These are phyloP conservation scores for Oryza meyeriana DNA, from an alignment of 176 grass and related monocot species.

Conservation along the genomic window DNA sequence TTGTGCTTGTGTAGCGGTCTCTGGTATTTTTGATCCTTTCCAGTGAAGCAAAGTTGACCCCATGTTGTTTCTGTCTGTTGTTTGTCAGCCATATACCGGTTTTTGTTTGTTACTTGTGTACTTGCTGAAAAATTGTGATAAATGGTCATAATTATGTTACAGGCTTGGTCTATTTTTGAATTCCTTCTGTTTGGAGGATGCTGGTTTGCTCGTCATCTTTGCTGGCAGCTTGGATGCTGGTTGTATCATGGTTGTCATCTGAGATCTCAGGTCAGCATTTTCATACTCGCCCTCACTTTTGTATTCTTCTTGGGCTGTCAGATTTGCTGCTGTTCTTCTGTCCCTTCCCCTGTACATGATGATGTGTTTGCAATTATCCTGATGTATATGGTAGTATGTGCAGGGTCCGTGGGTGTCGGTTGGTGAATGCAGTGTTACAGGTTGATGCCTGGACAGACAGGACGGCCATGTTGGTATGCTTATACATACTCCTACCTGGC, in stretches of 20 bases:
- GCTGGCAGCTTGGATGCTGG: not conserved
- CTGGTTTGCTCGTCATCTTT: not conserved
- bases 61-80: not conserved
- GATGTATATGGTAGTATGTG: not conserved
- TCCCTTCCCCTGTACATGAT: not conserved
- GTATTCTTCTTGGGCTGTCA: not conserved
- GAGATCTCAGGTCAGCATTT: not conserved
- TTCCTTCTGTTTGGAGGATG: not conserved
- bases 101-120: not conserved
- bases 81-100: not conserved
- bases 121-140: not conserved
- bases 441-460: not conserved
- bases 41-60: not conserved
- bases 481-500: not conserved
- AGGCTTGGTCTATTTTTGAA: not conserved
- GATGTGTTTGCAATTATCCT: not conserved
- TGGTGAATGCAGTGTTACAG: not conserved
- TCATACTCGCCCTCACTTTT: not conserved
- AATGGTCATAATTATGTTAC: not conserved
- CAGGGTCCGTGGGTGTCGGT: not conserved
- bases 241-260: not conserved
- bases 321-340: not conserved
- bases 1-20: slow-evolving; percentile 7
- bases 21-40: not conserved
- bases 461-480: not conserved